phyloP scores from a whole-genome alignment of 805 yeast genomes.

The Starmerella lactis-condensi region DNA sequence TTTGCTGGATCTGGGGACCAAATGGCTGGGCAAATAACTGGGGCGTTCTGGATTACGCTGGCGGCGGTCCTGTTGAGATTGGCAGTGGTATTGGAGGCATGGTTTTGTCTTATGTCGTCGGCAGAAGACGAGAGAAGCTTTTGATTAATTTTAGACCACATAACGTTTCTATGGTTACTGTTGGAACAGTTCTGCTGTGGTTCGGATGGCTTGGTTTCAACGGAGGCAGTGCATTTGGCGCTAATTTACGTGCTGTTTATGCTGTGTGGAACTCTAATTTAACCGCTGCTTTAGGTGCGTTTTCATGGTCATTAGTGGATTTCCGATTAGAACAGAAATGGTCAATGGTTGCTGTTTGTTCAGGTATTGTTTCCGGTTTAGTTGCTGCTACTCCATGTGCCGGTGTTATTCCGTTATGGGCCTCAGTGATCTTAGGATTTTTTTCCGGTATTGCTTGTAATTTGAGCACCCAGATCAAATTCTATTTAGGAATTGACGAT shows the following conservation, averaged over 20 bases:
- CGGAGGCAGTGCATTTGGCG: conserved; percentile 72
- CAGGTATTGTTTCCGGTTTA: conserved; percentile 86
- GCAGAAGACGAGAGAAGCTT: conserved; percentile 54
- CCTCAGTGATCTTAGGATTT: conserved; percentile 68
- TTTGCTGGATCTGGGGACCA: conserved; percentile 86
- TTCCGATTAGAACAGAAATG: conserved; percentile 74
- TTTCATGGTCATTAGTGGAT: conserved; percentile 83
- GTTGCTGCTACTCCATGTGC: conserved; percentile 95
- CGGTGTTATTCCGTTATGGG: conserved; percentile 83
- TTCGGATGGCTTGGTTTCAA: conserved; percentile 95
- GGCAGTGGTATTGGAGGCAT: conserved; percentile 81
- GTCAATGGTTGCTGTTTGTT: conserved; percentile 88
- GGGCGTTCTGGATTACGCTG: conserved; percentile 92
- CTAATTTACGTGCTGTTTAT: conserved; percentile 66
- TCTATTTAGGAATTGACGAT: conserved; percentile 67
- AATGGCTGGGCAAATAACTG: conserved; percentile 84
- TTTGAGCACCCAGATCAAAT: conserved; percentile 74
- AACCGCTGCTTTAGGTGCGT: conserved; percentile 76
- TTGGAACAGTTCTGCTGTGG: conserved; percentile 77
- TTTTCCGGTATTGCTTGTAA: conserved; percentile 72
- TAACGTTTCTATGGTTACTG: conserved; percentile 73
- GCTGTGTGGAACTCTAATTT: conserved; percentile 84
- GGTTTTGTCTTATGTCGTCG: conserved; percentile 33
- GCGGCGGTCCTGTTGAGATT: conserved; percentile 95
- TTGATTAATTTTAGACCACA: conserved; percentile 86